Evolutionary conservation across 78 protist genomes (phyloP), one percentile per base, ranked within the genome.

Genomic region (Dictyostelium firmibasis): DNA sequence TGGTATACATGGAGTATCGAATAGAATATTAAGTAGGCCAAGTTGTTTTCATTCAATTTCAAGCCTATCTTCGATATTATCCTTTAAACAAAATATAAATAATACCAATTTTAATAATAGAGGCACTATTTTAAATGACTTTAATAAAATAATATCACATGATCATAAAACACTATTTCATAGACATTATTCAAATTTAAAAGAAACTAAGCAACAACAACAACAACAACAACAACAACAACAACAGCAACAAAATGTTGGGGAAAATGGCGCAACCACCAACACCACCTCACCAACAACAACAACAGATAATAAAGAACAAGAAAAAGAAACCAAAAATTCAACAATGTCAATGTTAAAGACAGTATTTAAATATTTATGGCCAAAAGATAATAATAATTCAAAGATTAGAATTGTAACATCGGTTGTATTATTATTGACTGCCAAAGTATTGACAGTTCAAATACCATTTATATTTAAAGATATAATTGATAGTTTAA

Each of bases 381-480:
- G 92, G 92, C 96, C 96, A 13, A 93, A 93, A 44, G 92, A 64
- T 57, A 84, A 93, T 50, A 47, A n/a, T 1, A 33, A 79, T 25
- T 93, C 92, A 47, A 85, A 93, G 70, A 88, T 69, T 20, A 47
- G 96, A 44, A 81, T 93, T 74, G 31, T 93, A n/a, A 14, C 57
- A 10, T 85, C 96, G 4, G 76, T 93, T 0, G 31, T 35, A 25
- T 83, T 93, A 0, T 38, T 93, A 8, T 78, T 93, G 25, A 91
- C 87, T 8, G 85, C 96, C 9, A 93, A 93, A 29, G 57, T 93
- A 2, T n/a, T 89, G 18, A 81, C 94, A 29, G 94, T 89, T 14
- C 91, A 92, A 38, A 95, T 97, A 13, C 99, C 99, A 23, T 92
- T 97, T 77, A 57, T 92, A 74, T 98, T 97, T 97, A 98, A 98